These are phyloP conservation scores for Hyphochytrium catenoides DNA, from an alignment of 352 stramenopile genomes.

Conservation along the genomic window DNA sequence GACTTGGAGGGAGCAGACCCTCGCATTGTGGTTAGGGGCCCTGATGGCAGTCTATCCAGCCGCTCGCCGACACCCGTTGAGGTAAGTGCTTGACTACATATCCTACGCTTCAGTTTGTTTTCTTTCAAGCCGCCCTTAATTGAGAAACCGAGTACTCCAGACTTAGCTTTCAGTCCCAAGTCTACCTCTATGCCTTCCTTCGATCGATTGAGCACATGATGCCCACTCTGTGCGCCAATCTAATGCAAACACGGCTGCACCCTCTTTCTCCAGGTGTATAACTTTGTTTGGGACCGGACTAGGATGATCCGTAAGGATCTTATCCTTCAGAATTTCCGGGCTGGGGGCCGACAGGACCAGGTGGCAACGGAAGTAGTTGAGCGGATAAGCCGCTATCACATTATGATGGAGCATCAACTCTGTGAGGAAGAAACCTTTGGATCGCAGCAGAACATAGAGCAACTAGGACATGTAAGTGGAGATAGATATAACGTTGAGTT, in stretches of 20 bases:
- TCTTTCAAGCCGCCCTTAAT: too few relatives aligned
- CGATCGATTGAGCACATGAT: slow-evolving; percentile 2
- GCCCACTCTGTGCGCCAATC: neutral
- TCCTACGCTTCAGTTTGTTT: too few relatives aligned
- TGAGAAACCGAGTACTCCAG: too few relatives aligned
- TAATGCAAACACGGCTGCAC: neutral
- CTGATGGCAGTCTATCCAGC: too few relatives aligned
- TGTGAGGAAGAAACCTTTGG: slow-evolving; percentile 50
- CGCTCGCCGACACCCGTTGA: too few relatives aligned
- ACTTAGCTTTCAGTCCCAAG: too few relatives aligned
- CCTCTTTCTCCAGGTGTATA: slow-evolving; percentile 60
- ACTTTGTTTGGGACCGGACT: slow-evolving; percentile 87
- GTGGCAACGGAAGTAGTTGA: slow-evolving; percentile 78
- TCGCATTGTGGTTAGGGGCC: too few relatives aligned
- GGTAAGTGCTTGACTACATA: too few relatives aligned
- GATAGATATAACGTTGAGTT: neutral
- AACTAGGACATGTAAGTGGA: slow-evolving; percentile 21
- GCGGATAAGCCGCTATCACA: slow-evolving; percentile 80
- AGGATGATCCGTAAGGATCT: slow-evolving; percentile 91
- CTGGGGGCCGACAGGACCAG: slow-evolving; percentile 68
- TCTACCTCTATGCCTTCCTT: too few relatives aligned
- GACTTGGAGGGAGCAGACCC: too few relatives aligned
- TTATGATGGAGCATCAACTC: slow-evolving; percentile 81
- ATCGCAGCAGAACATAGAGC: slow-evolving; percentile 65
- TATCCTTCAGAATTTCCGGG: slow-evolving; percentile 86